Evolutionary conservation across 345 rosid genomes (phyloP).

Genomic region (Dipteronia sinensis): DNA sequence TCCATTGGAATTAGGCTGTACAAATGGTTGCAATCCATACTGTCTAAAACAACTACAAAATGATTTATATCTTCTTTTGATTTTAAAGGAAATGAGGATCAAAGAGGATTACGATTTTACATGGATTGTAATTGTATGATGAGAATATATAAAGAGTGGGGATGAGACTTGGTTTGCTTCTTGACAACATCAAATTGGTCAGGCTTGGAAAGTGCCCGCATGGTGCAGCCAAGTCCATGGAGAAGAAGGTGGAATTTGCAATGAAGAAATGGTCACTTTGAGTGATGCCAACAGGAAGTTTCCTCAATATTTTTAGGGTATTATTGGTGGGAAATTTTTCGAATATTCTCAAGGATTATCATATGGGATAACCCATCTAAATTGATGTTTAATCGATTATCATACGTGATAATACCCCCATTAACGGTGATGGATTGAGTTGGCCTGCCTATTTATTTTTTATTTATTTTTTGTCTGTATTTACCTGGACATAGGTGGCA

Average conservation of each 20-base stretch:
- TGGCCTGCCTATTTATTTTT: neutral
- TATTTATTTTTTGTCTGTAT: neutral
- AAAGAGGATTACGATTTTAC: neutral
- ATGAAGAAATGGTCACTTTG: slow-evolving; percentile 2
- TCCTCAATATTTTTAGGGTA: neutral
- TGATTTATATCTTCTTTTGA: neutral
- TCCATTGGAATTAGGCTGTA: slow-evolving; percentile 32
- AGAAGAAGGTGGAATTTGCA: slow-evolving; percentile 16
- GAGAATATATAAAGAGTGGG: slow-evolving; percentile 27
- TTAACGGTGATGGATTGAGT: neutral
- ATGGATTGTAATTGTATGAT: neutral
- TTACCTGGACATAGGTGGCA: neutral
- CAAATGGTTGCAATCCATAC: too few relatives aligned
- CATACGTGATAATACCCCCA: too few relatives aligned
- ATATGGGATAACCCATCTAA: too few relatives aligned
- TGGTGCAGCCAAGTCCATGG: neutral
- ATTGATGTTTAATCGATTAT: too few relatives aligned
- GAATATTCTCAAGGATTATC: too few relatives aligned
- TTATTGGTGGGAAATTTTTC: neutral
- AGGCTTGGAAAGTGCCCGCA: slow-evolving; percentile 19
- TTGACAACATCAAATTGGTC: slow-evolving; percentile 7
- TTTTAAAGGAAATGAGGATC: neutral
- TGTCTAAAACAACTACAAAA: neutral
- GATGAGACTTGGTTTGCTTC: neutral
- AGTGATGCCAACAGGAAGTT: slow-evolving; percentile 6